Base-by-base conservation (phyloP, 2,329 filamentous ascomycete genomes). In the Fusarium sp. region DNA sequence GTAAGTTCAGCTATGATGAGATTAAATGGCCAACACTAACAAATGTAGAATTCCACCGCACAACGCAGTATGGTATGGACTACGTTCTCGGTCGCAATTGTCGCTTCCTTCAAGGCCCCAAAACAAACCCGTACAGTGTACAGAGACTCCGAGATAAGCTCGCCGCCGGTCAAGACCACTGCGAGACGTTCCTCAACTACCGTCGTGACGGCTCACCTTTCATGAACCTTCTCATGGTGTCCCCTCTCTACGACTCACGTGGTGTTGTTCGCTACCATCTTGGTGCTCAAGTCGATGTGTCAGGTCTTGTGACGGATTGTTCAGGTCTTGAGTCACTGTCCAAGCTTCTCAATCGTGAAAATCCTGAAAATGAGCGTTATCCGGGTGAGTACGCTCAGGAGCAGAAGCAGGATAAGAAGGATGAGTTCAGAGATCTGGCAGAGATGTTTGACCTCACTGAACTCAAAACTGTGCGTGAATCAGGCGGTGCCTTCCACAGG, bases 51-150 rank as follows among this genome's bases (percentile, higher is more conserved):
- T 94, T 93, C 71, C 87, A 92, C 71, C 85, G 87, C 49, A 92
- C 90, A 7, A 93, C 91, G 0, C 90, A 93, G 69, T 94, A 93
- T 74, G 90, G 90, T 6, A 88, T 91, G 80, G 85, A 84, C 58
- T 93, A 94, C 75, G 87, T 89, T 5, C 86, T 94, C 19, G 92
- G 92, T 0, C 88, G 90, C 31, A 94, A 94, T 68, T 94, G 92
- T 72, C 88, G 92, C 10, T 94, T 94, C 73, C 84, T 94, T 3
- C 92, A 94, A 77, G 92, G 92, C 0, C 91, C 91, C 0, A 87
- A 86, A 72, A 93, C 91, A 8, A 91, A 90, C 68, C 83, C 82
- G 0, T 84, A 86, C 65, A 91, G 89, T 52, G 83, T 91, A 0
- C 79, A 83, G 56, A 84, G 92, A 55, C 81, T 94, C 13, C 83